These are phyloP conservation scores for Phytopythium montanum DNA, from an alignment of 352 stramenopile species.

Conservation along the genomic window DNA sequence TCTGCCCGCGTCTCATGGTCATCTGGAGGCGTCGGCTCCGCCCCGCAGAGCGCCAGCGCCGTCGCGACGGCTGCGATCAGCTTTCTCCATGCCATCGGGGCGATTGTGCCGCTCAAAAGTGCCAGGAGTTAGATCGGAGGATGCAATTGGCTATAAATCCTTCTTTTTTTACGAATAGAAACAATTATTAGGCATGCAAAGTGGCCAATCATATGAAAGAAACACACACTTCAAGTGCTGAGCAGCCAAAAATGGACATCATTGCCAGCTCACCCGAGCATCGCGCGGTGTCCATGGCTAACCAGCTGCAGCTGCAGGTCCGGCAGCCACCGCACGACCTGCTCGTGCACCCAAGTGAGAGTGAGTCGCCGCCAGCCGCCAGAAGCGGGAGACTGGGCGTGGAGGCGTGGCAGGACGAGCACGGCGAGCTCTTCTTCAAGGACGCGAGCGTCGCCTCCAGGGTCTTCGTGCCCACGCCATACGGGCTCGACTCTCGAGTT, in stretches of 20 bases:
- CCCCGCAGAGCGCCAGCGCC: neutral
- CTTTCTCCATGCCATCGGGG: neutral
- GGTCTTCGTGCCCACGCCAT: neutral
- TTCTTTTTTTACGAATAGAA: neutral
- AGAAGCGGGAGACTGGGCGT: neutral
- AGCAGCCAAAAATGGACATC: neutral
- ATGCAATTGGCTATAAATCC: neutral
- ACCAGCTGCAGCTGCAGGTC: neutral
- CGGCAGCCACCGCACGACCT: neutral
- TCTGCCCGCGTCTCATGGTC: neutral
- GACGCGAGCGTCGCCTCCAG: neutral
- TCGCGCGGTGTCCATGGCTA: neutral
- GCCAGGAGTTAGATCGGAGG: neutral
- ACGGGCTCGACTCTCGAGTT: neutral
- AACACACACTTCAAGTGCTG: neutral
- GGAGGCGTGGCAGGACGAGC: conserved; percentile 2
- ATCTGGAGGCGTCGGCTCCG: neutral
- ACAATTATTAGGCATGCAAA: neutral
- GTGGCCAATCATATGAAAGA: neutral
- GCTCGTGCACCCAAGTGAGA: neutral
- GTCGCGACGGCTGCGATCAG: neutral
- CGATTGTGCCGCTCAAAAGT: neutral
- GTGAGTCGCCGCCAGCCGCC: neutral
- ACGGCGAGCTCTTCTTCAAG: conserved; percentile 2
- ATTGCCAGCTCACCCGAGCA: too few species aligned